A percentile compares a stretch with the other conserved stretches of the same genome.
These are phyloP conservation scores for Dinochytrium kinnereticum DNA, from an alignment of 371 early-diverging fungal species.

Conservation along the genomic window DNA sequence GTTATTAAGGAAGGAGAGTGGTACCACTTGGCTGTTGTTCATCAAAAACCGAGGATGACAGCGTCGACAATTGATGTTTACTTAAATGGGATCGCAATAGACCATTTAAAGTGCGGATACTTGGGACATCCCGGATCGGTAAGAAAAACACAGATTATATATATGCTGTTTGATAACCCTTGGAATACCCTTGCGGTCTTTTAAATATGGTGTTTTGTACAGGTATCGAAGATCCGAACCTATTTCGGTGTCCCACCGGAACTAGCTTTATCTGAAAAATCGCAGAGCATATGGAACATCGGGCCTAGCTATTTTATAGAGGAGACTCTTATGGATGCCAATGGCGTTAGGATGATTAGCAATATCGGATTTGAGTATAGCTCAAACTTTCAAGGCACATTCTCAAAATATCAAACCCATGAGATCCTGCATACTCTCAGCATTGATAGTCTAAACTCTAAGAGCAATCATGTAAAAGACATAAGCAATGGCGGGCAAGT, in stretches of 20 bases:
- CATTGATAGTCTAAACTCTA: not conserved
- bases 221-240: conserved; percentile 28
- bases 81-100: conserved; percentile 68
- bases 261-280: conserved; percentile 32
- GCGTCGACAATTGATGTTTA: conserved; percentile 64
- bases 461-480: not conserved
- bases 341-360: conserved; percentile 63
- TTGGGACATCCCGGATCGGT: conserved; percentile 55
- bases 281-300: conserved; percentile 64
- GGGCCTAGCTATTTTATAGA: conserved; percentile 72
- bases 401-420: conserved; percentile 72
- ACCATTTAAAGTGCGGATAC: conserved; percentile 66
- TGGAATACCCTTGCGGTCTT: conserved; percentile 4
- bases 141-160: conserved; percentile 26
- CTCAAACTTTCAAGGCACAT: conserved; percentile 69
- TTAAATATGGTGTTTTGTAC: too few relatives aligned
- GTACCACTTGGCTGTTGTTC: conserved; percentile 75
- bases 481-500: not conserved
- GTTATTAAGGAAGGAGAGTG: conserved; percentile 67
- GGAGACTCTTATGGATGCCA: conserved; percentile 59
- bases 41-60: conserved; percentile 64
- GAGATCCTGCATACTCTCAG: conserved; percentile 53
- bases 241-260: conserved; percentile 54
- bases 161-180: not conserved
- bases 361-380: conserved; percentile 70